Percentiles rank a stretch among this genome's conserved stretches.
Conservation (phyloP, 257 asterid species). For the Solanum piurae region DNA sequence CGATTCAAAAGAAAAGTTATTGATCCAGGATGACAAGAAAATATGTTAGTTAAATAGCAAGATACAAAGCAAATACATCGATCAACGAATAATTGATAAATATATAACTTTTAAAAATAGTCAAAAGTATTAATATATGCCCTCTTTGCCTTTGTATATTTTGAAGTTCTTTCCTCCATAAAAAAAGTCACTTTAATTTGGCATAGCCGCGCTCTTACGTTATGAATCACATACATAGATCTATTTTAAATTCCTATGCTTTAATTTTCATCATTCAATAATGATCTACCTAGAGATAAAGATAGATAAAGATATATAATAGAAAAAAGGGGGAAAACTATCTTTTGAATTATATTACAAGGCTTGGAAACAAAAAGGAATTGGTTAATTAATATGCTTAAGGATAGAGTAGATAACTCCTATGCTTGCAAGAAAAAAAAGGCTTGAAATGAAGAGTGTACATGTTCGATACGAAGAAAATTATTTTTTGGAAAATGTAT, state of each 20-base stretch:
- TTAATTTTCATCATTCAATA: neutral
- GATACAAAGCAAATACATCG: neutral
- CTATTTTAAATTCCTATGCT: neutral
- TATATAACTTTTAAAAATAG: neutral
- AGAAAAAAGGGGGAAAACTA: neutral
- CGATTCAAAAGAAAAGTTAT: neutral
- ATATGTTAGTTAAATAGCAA: neutral
- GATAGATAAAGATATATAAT: neutral
- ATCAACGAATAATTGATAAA: neutral
- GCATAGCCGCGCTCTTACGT: conserved; percentile 5
- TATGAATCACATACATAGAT: neutral
- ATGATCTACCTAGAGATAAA: neutral
- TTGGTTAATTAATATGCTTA: neutral
- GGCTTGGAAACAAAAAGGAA: neutral
- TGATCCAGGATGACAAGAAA: neutral
- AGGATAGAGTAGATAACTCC: neutral
- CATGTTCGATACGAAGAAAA: neutral
- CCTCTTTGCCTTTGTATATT: neutral
- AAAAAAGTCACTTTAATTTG: neutral
- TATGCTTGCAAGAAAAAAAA: neutral
- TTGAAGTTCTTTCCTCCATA: neutral
- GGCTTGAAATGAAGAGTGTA: neutral
- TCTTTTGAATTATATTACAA: neutral
- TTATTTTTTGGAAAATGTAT: rapidly evolving
- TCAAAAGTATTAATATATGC: neutral